A percentile compares a stretch with the other conserved stretches of the same genome.
Evolutionary conservation across 352 stramenopile genomes (phyloP).

Genomic region (Blastocystis sp.): DNA sequence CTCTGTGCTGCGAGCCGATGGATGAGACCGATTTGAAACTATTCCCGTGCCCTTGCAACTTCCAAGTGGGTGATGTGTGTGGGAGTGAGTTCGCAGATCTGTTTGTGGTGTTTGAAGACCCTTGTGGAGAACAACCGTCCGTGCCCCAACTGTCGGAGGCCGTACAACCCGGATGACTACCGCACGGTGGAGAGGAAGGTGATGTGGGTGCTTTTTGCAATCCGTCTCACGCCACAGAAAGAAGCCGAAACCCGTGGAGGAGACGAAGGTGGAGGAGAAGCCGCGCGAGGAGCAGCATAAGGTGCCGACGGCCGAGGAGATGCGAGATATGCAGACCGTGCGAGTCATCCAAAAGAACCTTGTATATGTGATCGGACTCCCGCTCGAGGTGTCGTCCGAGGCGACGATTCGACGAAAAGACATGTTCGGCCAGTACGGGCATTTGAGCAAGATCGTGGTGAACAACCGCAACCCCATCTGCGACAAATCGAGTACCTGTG

Average conservation of each 20-base stretch:
- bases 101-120: conserved; percentile 97
- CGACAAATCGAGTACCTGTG: conserved; percentile 74
- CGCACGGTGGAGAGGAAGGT: conserved; percentile 10
- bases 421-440: conserved; percentile 88
- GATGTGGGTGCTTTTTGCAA: not conserved
- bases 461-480: conserved; percentile 78
- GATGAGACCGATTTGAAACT: conserved; percentile 96
- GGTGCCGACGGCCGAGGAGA: conserved; percentile 74
- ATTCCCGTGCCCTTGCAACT: conserved; percentile 95
- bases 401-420: conserved; percentile 80
- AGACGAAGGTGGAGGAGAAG: not conserved
- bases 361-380: conserved; percentile 89
- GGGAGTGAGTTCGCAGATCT: conserved; percentile 5
- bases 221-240: conserved; percentile 73
- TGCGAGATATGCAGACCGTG: conserved; percentile 83
- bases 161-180: conserved; percentile 84
- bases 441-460: conserved; percentile 86
- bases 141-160: conserved; percentile 92
- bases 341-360: conserved; percentile 88
- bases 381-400: conserved; percentile 81
- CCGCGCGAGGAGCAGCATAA: not conserved
- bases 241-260: conserved; percentile 37
- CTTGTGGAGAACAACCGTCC: conserved; percentile 94
- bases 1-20: conserved; percentile 95
- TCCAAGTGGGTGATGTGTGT: conserved; percentile 88